Conservation (phyloP, 2,329 filamentous ascomycete species). For the Epichloe bromicola region DNA sequence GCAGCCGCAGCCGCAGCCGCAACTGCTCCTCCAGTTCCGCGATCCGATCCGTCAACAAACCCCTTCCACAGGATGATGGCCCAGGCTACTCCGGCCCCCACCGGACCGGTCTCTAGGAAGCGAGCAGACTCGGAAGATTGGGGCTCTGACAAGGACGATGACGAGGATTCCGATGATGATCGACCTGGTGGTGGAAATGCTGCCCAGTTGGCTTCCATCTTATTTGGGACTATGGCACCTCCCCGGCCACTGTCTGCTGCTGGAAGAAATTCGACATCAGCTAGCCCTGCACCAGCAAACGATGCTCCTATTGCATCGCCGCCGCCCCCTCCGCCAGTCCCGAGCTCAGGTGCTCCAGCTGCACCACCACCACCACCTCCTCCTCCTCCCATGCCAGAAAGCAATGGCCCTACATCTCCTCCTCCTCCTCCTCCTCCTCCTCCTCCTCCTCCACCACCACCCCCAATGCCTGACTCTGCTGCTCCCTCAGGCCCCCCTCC, state of each 20-base stretch:
- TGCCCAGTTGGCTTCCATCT: constrained; percentile 82
- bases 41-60: constrained; percentile 65
- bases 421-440: constrained; percentile 16
- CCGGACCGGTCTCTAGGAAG: constrained; percentile 39
- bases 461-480: constrained; percentile 15
- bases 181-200: constrained; percentile 70
- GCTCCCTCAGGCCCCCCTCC: constrained; percentile 17
- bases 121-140: constrained; percentile 56
- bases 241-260: constrained; percentile 77
- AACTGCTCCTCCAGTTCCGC: constrained; percentile 24
- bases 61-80: constrained; percentile 87
- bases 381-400: constrained; percentile 15
- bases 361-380: constrained; percentile 12
- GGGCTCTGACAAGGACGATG: constrained; percentile 59
- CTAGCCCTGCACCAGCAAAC: constrained; percentile 25
- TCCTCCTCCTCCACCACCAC: constrained; percentile 14
- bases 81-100: constrained; percentile 38
- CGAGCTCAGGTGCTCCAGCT: constrained; percentile 16
- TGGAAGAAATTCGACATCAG: constrained; percentile 48
- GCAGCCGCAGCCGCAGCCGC: constrained; percentile 12
- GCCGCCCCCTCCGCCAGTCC: constrained; percentile 19
- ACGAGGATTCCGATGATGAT: constrained; percentile 65
- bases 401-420: constrained; percentile 12
- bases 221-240: constrained; percentile 95
- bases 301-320: constrained; percentile 28